Conservation (phyloP, 2,329 filamentous ascomycete genomes). For the Alternaria gansuensis region DNA sequence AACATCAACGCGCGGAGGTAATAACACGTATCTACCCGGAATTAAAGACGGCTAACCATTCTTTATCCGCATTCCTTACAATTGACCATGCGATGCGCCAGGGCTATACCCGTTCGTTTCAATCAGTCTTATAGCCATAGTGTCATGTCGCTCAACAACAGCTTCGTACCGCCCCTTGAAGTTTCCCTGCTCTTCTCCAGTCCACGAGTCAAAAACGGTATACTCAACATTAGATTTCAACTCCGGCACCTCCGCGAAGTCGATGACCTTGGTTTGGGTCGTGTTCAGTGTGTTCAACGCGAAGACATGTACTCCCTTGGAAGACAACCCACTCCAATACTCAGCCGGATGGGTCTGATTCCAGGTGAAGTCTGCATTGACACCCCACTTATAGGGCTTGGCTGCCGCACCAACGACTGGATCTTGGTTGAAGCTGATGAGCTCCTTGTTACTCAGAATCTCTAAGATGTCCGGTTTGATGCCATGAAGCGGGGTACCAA, state of each 20-base stretch:
- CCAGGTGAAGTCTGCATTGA: slow-evolving; percentile 61
- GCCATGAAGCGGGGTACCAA: slow-evolving; percentile 54
- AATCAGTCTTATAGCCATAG: slow-evolving; percentile 5
- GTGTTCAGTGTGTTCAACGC: slow-evolving; percentile 38
- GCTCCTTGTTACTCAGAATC: slow-evolving; percentile 53
- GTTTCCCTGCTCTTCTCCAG: slow-evolving; percentile 20
- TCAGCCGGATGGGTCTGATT: slow-evolving; percentile 51
- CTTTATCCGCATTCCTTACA: neutral
- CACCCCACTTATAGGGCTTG: slow-evolving; percentile 58
- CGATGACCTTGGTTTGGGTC: slow-evolving; percentile 23
- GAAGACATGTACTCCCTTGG: slow-evolving; percentile 37
- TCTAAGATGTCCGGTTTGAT: slow-evolving; percentile 52
- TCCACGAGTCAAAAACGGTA: slow-evolving; percentile 33
- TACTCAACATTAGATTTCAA: slow-evolving; percentile 26
- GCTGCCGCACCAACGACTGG: slow-evolving; percentile 54
- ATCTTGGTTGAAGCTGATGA: slow-evolving; percentile 59
- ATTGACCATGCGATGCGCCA: neutral
- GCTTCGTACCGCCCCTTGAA: slow-evolving; percentile 11
- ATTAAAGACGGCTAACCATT: neutral
- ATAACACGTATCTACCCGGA: neutral
- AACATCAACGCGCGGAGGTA: neutral
- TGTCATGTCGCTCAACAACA: slow-evolving; percentile 11
- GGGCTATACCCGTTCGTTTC: neutral
- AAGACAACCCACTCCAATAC: slow-evolving; percentile 40
- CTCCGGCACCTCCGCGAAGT: slow-evolving; percentile 36